Evolutionary conservation across 305 asterid species (phyloP), one percentile per base, ranked within the genome.

Genomic region (Petunia hybrid): DNA sequence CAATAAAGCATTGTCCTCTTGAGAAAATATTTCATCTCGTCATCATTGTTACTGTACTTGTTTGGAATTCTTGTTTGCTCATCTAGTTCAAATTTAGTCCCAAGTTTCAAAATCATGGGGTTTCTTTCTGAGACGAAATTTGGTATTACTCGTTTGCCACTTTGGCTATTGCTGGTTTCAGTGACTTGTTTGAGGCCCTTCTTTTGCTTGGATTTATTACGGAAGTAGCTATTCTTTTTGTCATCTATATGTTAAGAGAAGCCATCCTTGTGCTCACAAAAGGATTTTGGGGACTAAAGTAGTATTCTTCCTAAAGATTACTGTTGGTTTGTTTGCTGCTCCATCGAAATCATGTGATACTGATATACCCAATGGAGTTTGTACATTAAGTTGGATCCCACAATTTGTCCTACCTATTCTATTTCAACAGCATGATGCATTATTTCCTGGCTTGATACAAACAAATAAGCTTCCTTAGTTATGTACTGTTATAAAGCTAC

Each of bases 81-180:
- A 35, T 74, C 48, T 53, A 36, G 64, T 51, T 43, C 48, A 55
- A 73, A n/a, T 73, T 73, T 36, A 6, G 46, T 73, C 4, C 62
- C 62, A 73, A 51, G 65, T 55, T 55, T 38, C 45, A n/a, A 55
- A 36, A 74, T 53, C 51, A 36, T 53, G 79, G n/a, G 65, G 51
- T 4, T 74, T 14, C 39, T 38, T 74, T 55, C 65, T 55, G 64
- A 14, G 46, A 55, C 9, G 8, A 8, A 55, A 38, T 53, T 7
- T 38, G 51, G 48, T 53, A 74, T n/a, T 55, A 9, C 65, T 74
- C 39, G 38, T 53, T 74, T 74, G 38, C 51, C n/a, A n/a, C n/a
- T n/a, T n/a, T n/a, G n/a, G n/a, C 65, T 74, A 38, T 74, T 55
- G 51, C 65, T 55, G 35, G 64, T 74, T 74, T 74, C 48, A 38